Evolutionary conservation across 306 rosid species (phyloP).

Genomic region (Malus asiatica): DNA sequence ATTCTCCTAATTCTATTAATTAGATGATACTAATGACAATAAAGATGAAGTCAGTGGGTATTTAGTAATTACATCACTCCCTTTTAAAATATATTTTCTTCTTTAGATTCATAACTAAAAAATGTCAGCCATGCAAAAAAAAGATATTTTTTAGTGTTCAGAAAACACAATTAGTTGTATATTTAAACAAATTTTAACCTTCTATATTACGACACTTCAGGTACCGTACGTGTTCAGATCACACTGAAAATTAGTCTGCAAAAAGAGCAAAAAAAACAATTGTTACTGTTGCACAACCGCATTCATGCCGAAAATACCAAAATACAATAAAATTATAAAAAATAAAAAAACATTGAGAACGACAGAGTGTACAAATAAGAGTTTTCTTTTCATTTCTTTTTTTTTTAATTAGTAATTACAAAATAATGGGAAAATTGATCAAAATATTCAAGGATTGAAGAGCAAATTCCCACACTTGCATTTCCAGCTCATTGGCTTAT

Average conservation of each 20-base stretch:
- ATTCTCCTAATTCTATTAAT: background rate
- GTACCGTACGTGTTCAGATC: too few relatives aligned
- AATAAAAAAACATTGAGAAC: background rate
- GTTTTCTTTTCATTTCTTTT: background rate
- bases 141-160: too few relatives aligned
- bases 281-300: background rate
- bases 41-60: background rate
- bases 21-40: background rate
- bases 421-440: background rate
- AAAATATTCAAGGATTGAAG: constrained; percentile 49
- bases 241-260: background rate
- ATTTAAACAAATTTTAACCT: too few relatives aligned
- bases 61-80: background rate
- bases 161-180: too few relatives aligned
- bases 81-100: too few relatives aligned
- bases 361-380: background rate
- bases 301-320: background rate
- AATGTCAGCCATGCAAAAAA: background rate
- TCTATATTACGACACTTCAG: too few relatives aligned
- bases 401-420: background rate
- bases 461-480: constrained; percentile 73
- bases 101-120: background rate
- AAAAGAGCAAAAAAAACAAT: background rate
- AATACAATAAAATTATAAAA: background rate
- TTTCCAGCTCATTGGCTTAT: constrained; percentile 84